Evolutionary conservation across 768 basidiomycete genomes (phyloP).

Genomic region (Rhodosporidiobolus sp.): DNA sequence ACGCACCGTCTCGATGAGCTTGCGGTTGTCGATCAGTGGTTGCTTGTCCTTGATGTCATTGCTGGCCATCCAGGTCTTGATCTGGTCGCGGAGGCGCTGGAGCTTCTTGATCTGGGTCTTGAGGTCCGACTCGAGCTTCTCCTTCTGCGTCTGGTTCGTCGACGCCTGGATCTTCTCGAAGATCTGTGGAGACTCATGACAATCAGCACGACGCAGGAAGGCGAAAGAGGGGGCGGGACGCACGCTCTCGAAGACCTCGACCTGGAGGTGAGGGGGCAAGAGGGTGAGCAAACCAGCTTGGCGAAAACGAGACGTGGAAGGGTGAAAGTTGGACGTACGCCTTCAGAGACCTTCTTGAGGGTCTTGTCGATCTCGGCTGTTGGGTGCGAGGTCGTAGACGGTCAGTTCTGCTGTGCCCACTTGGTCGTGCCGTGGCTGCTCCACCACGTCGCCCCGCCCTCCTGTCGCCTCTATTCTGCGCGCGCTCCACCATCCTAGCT

Average conservation of each 20-base stretch:
- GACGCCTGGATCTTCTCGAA: constrained; percentile 98
- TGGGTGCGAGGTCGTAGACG: background rate
- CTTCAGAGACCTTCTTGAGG: constrained; percentile 92
- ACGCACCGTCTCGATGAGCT: constrained; percentile 87
- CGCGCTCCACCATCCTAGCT: no score
- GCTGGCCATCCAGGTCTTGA: constrained; percentile 93
- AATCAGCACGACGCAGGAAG: no score
- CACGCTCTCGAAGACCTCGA: constrained; percentile 49
- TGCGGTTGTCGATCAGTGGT: constrained; percentile 82
- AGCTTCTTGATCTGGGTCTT: constrained; percentile 99
- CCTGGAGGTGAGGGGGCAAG: constrained; percentile 1
- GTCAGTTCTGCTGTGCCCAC: background rate
- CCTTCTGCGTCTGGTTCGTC: constrained; percentile 95
- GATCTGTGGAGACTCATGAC: constrained; percentile 54
- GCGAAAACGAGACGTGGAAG: background rate
- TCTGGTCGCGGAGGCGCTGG: constrained; percentile 76
- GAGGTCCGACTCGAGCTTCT: constrained; percentile 88
- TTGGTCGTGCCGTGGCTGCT: background rate
- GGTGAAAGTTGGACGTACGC: constrained; percentile 51
- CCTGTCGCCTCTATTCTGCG: background rate
- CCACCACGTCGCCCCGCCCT: background rate
- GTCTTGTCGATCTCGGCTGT: constrained; percentile 98
- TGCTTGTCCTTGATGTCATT: constrained; percentile 99
- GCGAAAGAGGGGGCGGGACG: background rate
- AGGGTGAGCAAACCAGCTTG: background rate